Evolutionary conservation across 2,329 filamentous ascomycete species (phyloP), one percentile per base, ranked within the genome.

Genomic region (Penicillium sp.): DNA sequence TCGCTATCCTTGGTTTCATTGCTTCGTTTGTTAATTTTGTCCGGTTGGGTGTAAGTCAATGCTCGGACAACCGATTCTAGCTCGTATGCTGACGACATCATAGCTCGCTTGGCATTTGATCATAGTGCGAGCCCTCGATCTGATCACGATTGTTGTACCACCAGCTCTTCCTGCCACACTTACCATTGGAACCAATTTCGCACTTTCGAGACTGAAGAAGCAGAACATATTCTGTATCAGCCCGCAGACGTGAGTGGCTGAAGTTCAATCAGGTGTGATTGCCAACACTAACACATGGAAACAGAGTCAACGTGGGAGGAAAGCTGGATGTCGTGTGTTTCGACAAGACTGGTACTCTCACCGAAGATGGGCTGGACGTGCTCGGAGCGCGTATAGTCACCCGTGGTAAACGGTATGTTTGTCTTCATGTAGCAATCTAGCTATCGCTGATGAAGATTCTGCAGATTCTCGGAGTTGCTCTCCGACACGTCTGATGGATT

Each of bases 181-280:
- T 40, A 95, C 90, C 0, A 99, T 99, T 60, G 93, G 93, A 36
- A 97, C 89, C 12, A 97, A 92, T 66, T 99, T 99, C 68, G 95
- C 93, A 2, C 75, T 99, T 1, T 85, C 82, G 10, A 83, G 93
- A 22, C 77, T 99, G 27, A 95, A 90, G 71, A 82, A 85, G 56
- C 91, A 95, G 67, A 81, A 90, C 36, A 96, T 99, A 31, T 99
- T 95, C 65, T 99, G 93, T 65, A 99, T 97, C 63, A 97, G 92
- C 58, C 93, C 95, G 0, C 93, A 99, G 64, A 82, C 71, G 73
- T 74, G 53, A 59, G 60, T 50, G 8, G 11, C 6, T 9, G 1
- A 14, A 38, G 11, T 9, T 9, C 16, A 25, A 12, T 37, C 2
- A 14, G 16, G 12, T 25, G 9, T 16, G 19, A 13, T 4, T 1